Percentiles rank a stretch among this genome's conserved stretches.
These are phyloP conservation scores for Salix udensis DNA, from an alignment of 345 rosid species.

Conservation along the genomic window DNA sequence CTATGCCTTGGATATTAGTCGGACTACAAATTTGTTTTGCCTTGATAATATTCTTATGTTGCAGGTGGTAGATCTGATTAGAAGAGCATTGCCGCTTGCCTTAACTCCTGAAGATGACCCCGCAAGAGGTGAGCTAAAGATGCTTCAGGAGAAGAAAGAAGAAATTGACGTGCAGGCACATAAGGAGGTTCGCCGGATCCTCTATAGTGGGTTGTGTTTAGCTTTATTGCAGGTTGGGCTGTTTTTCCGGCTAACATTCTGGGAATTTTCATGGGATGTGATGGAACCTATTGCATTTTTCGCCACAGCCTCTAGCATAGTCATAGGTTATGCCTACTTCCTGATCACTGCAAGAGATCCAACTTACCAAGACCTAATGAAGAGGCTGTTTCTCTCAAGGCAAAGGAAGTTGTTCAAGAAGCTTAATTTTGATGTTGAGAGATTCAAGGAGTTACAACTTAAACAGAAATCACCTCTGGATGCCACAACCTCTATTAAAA, in stretches of 20 bases:
- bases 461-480: conserved; percentile 49
- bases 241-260: conserved; percentile 88
- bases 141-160: conserved; percentile 67
- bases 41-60: background rate
- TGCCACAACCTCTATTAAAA: conserved; percentile 49
- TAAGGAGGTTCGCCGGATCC: conserved; percentile 74
- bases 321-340: conserved; percentile 87
- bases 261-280: conserved; percentile 99
- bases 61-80: conserved; percentile 84
- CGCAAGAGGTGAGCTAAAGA: conserved; percentile 54
- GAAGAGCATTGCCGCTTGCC: conserved; percentile 76
- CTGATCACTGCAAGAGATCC: conserved; percentile 83
- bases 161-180: conserved; percentile 86
- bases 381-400: conserved; percentile 80
- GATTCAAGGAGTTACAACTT: conserved; percentile 64
- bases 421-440: conserved; percentile 54
- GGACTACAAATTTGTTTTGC: background rate
- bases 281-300: conserved; percentile 96
- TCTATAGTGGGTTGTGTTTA: conserved; percentile 68
- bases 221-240: conserved; percentile 55
- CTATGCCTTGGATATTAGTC: background rate
- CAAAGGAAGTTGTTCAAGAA: conserved; percentile 72
- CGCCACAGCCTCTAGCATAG: conserved; percentile 60
- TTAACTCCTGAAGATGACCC: conserved; percentile 64
- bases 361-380: conserved; percentile 90